Percentiles rank a stretch among this genome's conserved stretches.
These are phyloP conservation scores for Serendipita sp. DNA, from an alignment of 768 basidiomycete species.

Conservation along the genomic window DNA sequence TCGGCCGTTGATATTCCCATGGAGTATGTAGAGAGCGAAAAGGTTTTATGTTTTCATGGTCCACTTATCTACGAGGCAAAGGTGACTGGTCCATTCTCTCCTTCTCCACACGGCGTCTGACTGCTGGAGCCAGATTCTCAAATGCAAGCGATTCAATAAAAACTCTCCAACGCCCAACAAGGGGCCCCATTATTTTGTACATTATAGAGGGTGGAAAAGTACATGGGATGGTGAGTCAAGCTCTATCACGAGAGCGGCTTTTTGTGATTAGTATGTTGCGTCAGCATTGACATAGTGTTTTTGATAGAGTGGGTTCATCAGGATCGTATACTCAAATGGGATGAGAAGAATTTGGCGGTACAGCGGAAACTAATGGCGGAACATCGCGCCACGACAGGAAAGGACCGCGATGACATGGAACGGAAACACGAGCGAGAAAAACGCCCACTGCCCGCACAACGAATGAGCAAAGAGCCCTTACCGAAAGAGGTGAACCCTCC, in stretches of 20 bases:
- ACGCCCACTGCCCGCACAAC: not conserved
- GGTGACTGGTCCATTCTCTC: conserved; percentile 17
- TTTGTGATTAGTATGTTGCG: not conserved
- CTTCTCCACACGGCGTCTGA: not conserved
- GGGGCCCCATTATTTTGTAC: conserved; percentile 84
- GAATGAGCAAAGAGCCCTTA: not conserved
- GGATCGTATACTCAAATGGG: conserved; percentile 63
- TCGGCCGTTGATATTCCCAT: not conserved
- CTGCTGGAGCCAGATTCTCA: conserved; percentile 35
- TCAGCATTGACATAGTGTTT: not conserved
- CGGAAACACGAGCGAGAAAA: conserved; percentile 8
- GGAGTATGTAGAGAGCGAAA: conserved; percentile 45
- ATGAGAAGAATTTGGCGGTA: conserved; percentile 58
- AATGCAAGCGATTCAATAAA: conserved; percentile 48
- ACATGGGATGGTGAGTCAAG: conserved; percentile 36
- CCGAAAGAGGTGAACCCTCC: not conserved
- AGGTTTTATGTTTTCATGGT: conserved; percentile 86
- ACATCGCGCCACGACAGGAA: conserved; percentile 13
- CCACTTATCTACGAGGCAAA: conserved; percentile 94
- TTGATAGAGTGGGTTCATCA: conserved; percentile 71
- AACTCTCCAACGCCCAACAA: conserved; percentile 41
- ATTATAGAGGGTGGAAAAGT: conserved; percentile 99
- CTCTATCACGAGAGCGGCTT: not conserved
- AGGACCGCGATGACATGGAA: conserved; percentile 23
- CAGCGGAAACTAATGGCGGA: conserved; percentile 51